phyloP scores from a whole-genome alignment of 164 flowering plant genomes.

The Buxus sempervirens region DNA sequence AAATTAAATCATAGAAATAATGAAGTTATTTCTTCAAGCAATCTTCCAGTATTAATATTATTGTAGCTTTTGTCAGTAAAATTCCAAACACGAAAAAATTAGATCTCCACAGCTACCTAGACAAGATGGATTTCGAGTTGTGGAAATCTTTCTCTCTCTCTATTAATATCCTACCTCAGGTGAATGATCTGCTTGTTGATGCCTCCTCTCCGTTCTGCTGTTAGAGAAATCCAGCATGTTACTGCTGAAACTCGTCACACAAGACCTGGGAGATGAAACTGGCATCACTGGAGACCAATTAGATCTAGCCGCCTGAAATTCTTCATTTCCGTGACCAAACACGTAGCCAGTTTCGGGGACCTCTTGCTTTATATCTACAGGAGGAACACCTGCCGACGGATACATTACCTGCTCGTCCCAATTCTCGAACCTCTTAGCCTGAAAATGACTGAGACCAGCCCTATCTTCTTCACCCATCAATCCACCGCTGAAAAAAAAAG shows the following conservation, averaged over 20 bases:
- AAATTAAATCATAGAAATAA: too few species aligned
- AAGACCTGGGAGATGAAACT: constrained; percentile 57
- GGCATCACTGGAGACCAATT: constrained; percentile 46
- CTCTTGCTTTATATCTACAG: constrained; percentile 60
- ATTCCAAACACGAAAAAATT: neutral
- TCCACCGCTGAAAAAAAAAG: constrained; percentile 47
- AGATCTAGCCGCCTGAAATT: constrained; percentile 36
- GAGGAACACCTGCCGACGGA: constrained; percentile 26
- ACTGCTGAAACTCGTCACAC: constrained; percentile 56
- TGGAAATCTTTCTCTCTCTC: neutral
- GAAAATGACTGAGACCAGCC: constrained; percentile 28
- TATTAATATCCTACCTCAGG: constrained; percentile 62
- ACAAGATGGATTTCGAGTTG: too few species aligned
- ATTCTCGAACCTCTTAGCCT: constrained; percentile 47
- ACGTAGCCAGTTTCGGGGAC: constrained; percentile 24
- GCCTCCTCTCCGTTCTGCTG: constrained; percentile 30
- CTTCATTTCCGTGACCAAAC: constrained; percentile 36
- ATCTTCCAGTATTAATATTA: neutral
- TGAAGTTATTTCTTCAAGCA: neutral
- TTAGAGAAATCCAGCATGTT: constrained; percentile 67
- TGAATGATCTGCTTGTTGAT: constrained; percentile 51
- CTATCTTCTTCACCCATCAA: constrained; percentile 51
- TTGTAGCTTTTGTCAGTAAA: neutral
- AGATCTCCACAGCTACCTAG: too few species aligned
- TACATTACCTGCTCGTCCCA: constrained; percentile 58